Conservation (phyloP, 345 rosid species). For the Melaleuca alternifolia region DNA sequence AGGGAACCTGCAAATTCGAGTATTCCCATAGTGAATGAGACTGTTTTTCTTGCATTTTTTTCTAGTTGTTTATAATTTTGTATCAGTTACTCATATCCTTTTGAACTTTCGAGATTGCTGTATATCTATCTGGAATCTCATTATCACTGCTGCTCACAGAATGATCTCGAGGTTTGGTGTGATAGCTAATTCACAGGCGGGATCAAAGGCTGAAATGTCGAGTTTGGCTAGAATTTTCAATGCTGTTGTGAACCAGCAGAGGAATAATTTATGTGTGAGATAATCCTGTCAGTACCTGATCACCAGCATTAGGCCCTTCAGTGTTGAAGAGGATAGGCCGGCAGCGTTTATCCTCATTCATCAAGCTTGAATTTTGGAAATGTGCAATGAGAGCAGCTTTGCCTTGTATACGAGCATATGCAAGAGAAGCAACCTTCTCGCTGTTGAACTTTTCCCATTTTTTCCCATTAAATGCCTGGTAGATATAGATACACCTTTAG, state of each 20-base stretch:
- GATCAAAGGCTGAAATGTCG: neutral
- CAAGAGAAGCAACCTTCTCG: constrained; percentile 65
- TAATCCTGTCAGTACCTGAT: constrained; percentile 32
- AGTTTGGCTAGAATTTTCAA: neutral
- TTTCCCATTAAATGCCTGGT: constrained; percentile 64
- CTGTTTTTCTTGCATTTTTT: neutral
- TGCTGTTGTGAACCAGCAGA: neutral
- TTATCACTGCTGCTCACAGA: neutral
- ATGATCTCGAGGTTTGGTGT: neutral
- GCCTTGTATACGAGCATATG: constrained; percentile 78
- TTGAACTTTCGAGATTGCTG: neutral
- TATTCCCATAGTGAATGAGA: neutral
- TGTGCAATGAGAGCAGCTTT: constrained; percentile 61
- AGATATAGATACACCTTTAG: neutral
- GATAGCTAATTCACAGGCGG: neutral
- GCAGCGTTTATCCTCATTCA: constrained; percentile 74
- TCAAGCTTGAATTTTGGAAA: constrained; percentile 76
- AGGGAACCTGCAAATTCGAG: constrained; percentile 37
- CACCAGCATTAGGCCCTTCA: constrained; percentile 66
- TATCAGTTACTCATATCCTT: neutral
- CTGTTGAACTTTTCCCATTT: constrained; percentile 86
- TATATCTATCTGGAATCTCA: neutral
- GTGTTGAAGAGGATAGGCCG: constrained; percentile 66
- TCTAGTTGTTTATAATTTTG: neutral
- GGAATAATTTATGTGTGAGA: neutral